phyloP scores from a whole-genome alignment of 441 rosid genomes.

The Euphorbia corollata region DNA sequence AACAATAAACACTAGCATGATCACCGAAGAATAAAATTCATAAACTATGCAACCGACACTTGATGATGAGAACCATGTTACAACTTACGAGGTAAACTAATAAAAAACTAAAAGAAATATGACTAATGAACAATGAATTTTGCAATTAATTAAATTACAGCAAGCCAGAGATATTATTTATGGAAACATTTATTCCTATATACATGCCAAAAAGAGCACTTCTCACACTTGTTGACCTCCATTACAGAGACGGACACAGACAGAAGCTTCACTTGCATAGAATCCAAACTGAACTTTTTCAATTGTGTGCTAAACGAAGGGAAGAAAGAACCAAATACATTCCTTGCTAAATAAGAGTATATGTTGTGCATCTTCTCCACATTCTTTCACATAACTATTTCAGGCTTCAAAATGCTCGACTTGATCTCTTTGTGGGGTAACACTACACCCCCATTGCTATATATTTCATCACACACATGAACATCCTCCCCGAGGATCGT shows the following conservation, averaged over 20 bases:
- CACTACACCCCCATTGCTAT: constrained; percentile 90
- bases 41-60: constrained; percentile 18
- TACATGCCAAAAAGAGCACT: constrained; percentile 19
- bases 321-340: constrained; percentile 16
- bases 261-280: constrained; percentile 13
- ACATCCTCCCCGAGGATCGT: constrained; percentile 90
- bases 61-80: not conserved
- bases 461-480: constrained; percentile 80
- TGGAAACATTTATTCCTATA: constrained; percentile 24
- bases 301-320: constrained; percentile 13
- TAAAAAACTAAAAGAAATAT: constrained; percentile 1
- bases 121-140: constrained; percentile 10
- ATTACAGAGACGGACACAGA: not conserved
- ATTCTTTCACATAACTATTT: constrained; percentile 72
- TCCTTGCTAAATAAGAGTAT: constrained; percentile 14
- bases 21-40: not conserved
- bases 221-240: constrained; percentile 22
- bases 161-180: constrained; percentile 9
- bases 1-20: not conserved
- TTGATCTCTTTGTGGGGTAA: constrained; percentile 93
- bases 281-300: constrained; percentile 16
- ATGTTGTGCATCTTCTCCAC: not conserved
- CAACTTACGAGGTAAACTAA: not conserved
- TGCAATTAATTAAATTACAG: constrained; percentile 14
- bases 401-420: constrained; percentile 88